A percentile compares a stretch with the other conserved stretches of the same genome.
Conservation (phyloP, 441 rosid species). For the Gossypium aridum region DNA sequence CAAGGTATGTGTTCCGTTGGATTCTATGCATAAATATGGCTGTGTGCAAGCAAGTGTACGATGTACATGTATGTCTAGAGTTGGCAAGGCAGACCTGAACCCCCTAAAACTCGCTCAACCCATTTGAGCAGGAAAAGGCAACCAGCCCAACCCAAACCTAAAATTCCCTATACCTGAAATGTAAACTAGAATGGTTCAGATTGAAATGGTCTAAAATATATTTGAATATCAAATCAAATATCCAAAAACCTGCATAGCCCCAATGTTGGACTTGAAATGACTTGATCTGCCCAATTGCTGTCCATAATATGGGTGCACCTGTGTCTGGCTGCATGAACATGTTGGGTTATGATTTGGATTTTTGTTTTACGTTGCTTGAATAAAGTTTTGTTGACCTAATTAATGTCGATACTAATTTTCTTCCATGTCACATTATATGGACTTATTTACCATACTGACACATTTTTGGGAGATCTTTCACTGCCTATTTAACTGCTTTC, state of each 20-base stretch:
- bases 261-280: neutral
- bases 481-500: neutral
- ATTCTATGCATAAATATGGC: neutral
- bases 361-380: neutral
- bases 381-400: neutral
- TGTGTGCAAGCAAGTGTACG: neutral
- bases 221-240: neutral
- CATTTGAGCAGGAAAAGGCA: neutral
- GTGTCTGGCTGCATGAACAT: neutral
- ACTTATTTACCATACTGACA: neutral
- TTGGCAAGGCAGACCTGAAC: neutral
- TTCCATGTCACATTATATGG: neutral
- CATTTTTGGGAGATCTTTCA: neutral
- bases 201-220: neutral
- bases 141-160: neutral
- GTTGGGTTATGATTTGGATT: neutral
- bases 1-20: slow-evolving; percentile 45
- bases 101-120: neutral
- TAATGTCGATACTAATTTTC: neutral
- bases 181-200: neutral
- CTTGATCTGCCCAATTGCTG: neutral
- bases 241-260: neutral
- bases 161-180: neutral
- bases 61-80: neutral
- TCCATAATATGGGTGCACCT: neutral